Evolutionary conservation across 2,329 filamentous ascomycete species (phyloP).

Genomic region (Fusarium concolor): DNA sequence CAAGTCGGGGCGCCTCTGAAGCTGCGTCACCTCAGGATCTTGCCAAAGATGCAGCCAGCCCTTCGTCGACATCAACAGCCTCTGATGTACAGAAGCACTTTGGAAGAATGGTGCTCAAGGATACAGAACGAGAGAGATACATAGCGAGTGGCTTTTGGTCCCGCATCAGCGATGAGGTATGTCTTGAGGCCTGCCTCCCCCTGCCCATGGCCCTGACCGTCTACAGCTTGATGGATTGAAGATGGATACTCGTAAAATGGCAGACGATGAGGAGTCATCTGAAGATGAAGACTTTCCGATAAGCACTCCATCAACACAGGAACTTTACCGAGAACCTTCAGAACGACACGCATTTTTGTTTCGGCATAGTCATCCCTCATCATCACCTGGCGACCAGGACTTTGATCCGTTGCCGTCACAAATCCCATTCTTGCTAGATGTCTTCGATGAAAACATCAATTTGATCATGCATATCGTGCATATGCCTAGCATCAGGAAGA

Average conservation of each 20-base stretch:
- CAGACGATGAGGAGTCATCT: constrained; percentile 48
- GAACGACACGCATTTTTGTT: constrained; percentile 66
- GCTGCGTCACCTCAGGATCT: constrained; percentile 45
- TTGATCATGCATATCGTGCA: constrained; percentile 57
- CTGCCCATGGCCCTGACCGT: neutral
- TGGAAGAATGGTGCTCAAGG: constrained; percentile 60
- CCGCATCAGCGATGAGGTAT: constrained; percentile 66
- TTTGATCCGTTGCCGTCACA: constrained; percentile 66
- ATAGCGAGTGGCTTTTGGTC: constrained; percentile 67
- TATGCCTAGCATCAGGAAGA: constrained; percentile 55
- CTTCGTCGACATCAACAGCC: constrained; percentile 23
- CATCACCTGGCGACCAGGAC: constrained; percentile 50
- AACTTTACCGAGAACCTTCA: constrained; percentile 56
- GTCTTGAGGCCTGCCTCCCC: neutral
- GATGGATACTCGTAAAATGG: constrained; percentile 52
- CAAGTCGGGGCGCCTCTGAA: constrained; percentile 42
- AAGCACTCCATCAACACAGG: constrained; percentile 50
- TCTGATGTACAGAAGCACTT: constrained; percentile 55
- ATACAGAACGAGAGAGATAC: constrained; percentile 59
- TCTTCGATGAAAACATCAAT: constrained; percentile 65
- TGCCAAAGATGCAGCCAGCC: constrained; percentile 26
- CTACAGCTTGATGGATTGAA: constrained; percentile 59
- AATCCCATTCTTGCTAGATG: constrained; percentile 63
- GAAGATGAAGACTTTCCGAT: constrained; percentile 52
- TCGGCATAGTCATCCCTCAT: constrained; percentile 54